Evolutionary conservation across 495 filamentous ascomycete species (phyloP), one percentile per base, ranked within the genome.

Genomic region (Cercophora scortea): DNA sequence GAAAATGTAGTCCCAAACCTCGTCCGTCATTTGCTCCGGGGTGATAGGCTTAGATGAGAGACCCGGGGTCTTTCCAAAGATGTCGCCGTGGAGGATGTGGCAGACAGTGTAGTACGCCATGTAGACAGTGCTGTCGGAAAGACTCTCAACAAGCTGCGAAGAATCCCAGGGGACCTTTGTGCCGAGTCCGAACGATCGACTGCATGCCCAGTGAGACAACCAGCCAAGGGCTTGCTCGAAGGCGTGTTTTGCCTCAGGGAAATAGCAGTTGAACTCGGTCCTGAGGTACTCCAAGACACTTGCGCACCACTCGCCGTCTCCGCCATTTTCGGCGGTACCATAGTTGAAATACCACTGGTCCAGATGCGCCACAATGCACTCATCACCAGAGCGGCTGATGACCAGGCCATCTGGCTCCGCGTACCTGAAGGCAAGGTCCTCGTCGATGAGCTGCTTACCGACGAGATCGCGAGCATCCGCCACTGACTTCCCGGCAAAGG

Each of bases 31-130:
- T 66, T 95, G 88, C 5, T 32, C 18, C 9, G 42, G 19, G 8
- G 25, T 25, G 25, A 54, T 33, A 25, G 25, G 25, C 25, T 25
- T 25, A 5, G 45, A 18, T 70, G 49, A 42, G 25, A 78, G 70
- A 8, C 68, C 67, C 12, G 74, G 58, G 39, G 88, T 89, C 38
- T 74, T 70, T 16, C 90, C 90, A 57, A 86, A 94, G 33, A 88
- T 80, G 61, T 74, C 72, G 45, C 76, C 78, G 68, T 93, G 89
- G 17, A 96, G 79, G 51, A 83, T 77, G 66, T 95, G 90, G 13
- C 87, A 82, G 56, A 96, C 83, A 7, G 91, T 94, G 71, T 95
- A 95, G 71, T 95, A 96, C 9, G 89, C 82, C 85, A 89, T 90
- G 70, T 96, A 96, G 58, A 95, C 82, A 2, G 91, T 94, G 42